These are phyloP conservation scores for Catenaria anguillulae DNA, from an alignment of 371 early-diverging fungal species.

Conservation along the genomic window DNA sequence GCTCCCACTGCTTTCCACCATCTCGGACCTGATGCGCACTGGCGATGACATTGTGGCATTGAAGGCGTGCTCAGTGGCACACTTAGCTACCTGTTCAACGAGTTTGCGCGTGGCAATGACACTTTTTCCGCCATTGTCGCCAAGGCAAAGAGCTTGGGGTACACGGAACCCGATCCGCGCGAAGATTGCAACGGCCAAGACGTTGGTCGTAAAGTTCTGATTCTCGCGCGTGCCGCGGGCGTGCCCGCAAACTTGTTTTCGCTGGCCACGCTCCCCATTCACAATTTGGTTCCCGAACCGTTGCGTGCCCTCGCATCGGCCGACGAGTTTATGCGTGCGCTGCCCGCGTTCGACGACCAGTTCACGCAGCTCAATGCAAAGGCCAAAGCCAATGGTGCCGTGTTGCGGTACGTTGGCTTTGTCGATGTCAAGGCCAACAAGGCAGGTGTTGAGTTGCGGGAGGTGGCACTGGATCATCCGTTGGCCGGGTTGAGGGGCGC, in stretches of 20 bases:
- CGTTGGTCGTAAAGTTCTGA: conserved; percentile 89
- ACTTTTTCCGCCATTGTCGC: conserved; percentile 76
- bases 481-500: conserved; percentile 88
- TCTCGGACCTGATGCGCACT: conserved; percentile 73
- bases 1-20: conserved; percentile 81
- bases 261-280: conserved; percentile 59
- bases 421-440: conserved; percentile 56
- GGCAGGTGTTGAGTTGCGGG: conserved; percentile 61
- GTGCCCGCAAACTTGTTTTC: conserved; percentile 51
- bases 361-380: conserved; percentile 54
- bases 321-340: conserved; percentile 62
- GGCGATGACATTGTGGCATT: conserved; percentile 79
- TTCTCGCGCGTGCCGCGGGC: conserved; percentile 79
- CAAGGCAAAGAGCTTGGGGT: conserved; percentile 80
- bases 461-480: conserved; percentile 75
- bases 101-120: conserved; percentile 39
- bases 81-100: conserved; percentile 87
- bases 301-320: conserved; percentile 55
- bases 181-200: conserved; percentile 97
- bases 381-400: conserved; percentile 51
- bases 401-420: conserved; percentile 82
- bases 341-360: conserved; percentile 72
- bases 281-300: conserved; percentile 84
- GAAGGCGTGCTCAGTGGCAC: conserved; percentile 97
- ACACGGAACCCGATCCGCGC: conserved; percentile 96